Conservation (phyloP, 2,329 filamentous ascomycete species). For the Acrocalymma vagum region DNA sequence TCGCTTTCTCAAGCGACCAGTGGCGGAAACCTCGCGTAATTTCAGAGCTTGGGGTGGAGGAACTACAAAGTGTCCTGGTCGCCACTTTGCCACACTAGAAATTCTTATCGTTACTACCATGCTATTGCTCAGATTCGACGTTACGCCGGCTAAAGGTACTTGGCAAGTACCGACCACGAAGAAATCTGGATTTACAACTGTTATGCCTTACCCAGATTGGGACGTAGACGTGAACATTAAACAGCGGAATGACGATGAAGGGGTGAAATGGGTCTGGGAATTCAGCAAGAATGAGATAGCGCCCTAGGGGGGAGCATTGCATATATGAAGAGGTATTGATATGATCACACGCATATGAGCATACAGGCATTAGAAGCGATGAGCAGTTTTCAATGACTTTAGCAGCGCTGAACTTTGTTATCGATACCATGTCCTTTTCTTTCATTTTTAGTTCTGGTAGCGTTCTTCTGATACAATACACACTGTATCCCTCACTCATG, state of each 20-base stretch:
- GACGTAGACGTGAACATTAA: conserved; percentile 19
- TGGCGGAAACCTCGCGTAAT: conserved; percentile 22
- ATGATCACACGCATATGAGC: no score
- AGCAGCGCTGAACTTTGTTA: no score
- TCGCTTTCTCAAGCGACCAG: conserved; percentile 31
- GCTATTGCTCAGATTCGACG: conserved; percentile 34
- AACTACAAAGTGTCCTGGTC: conserved; percentile 37
- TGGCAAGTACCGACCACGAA: conserved; percentile 12
- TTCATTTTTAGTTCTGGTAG: no score
- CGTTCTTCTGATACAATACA: no score
- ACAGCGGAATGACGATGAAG: conserved; percentile 9
- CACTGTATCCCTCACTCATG: no score
- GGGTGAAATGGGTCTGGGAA: conserved; percentile 11
- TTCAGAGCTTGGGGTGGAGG: conserved; percentile 41
- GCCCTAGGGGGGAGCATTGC: no score
- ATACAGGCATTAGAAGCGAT: no score
- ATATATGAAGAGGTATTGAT: no score
- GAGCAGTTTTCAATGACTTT: no score
- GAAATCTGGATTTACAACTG: conserved; percentile 14
- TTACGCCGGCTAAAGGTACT: no score
- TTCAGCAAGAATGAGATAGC: conserved; percentile 9
- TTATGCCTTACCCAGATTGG: conserved; percentile 17
- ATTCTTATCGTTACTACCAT: conserved; percentile 35
- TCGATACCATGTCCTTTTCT: no score
- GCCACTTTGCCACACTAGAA: conserved; percentile 41